Base-by-base conservation (phyloP, 306 rosid genomes). In the Prunus armeniaca region DNA sequence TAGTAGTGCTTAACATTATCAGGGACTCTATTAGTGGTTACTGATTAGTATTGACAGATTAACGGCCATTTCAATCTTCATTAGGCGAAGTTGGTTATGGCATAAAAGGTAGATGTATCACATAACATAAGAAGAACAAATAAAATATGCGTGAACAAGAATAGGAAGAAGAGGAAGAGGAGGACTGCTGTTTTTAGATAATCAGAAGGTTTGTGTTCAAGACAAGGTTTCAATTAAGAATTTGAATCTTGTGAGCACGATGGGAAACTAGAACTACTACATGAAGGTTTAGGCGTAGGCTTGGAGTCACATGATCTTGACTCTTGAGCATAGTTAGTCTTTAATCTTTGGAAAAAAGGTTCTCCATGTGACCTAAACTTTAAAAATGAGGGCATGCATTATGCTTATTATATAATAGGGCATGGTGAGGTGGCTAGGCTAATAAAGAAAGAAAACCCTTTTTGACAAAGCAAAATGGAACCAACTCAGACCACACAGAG, bases 321-420 rank as follows among this genome's bases (percentile, higher is more conserved):
- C 62, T 20, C 30, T 57, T 1, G 63, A 79, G 38, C 43, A 38
- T 38, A 38, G 43, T 6, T 38, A 38, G 43, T 52, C 41, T 82
- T 3, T 56, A 62, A 80, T 75, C 60, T 75, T 79, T 75, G 85
- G 81, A 72, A 76, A 89, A 80, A 65, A 80, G 81, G 64, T 47
- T 76, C 8, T 63, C 77, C 94, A 87, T 84, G 87, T 89, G 94
- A 78, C 57, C 45, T 32, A 68, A 46, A 64, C 60, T 63, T 76
- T 57, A 56, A 85, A 80, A 83, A 77, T 78, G 65, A 79, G 76
- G 87, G 82, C 9, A 27, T 32, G 5, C 28, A 73, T 47, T 47
- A 12, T 47, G 51, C 12, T 12, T 47, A 47, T 13, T 63, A 17
- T 63, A 30, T 30, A 30, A 28, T 30, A 63, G 43, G 22, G 13